Evolutionary conservation across 2,329 filamentous ascomycete genomes (phyloP).

Genomic region (Esteya vermicola): DNA sequence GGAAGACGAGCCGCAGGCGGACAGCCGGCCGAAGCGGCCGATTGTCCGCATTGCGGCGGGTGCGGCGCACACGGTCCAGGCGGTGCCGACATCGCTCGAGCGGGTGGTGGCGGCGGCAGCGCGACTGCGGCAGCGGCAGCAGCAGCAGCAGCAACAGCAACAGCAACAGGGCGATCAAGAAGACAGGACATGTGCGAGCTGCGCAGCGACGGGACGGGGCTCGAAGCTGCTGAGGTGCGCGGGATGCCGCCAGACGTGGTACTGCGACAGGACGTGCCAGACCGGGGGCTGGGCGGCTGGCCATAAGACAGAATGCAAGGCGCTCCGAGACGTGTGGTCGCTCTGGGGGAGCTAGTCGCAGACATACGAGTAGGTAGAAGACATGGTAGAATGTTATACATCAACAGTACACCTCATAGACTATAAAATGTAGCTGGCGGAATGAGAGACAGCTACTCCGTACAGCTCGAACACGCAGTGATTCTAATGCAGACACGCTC

Average conservation of each 20-base stretch:
- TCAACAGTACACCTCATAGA: too few species aligned
- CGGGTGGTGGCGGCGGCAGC: constrained; percentile 15
- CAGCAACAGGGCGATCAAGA: too few species aligned
- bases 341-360: too few species aligned
- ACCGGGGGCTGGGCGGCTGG: neutral
- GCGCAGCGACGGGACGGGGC: neutral
- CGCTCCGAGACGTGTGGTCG: neutral
- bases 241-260: constrained; percentile 27
- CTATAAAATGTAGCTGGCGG: too few species aligned
- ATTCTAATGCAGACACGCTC: too few species aligned
- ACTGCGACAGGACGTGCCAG: constrained; percentile 25
- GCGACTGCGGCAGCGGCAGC: constrained; percentile 8
- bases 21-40: constrained; percentile 22
- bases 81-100: constrained; percentile 18
- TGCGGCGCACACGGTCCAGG: constrained; percentile 18
- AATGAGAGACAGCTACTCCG: too few species aligned
- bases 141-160: neutral
- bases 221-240: constrained; percentile 22
- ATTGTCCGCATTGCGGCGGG: constrained; percentile 22
- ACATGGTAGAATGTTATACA: too few species aligned
- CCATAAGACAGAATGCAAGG: neutral
- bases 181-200: neutral
- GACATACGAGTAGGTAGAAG: too few species aligned
- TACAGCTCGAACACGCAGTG: too few species aligned
- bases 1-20: too few species aligned